These are phyloP conservation scores for Pholiota adiposa DNA, from an alignment of 1,284 basidiomycete species.

Conservation along the genomic window DNA sequence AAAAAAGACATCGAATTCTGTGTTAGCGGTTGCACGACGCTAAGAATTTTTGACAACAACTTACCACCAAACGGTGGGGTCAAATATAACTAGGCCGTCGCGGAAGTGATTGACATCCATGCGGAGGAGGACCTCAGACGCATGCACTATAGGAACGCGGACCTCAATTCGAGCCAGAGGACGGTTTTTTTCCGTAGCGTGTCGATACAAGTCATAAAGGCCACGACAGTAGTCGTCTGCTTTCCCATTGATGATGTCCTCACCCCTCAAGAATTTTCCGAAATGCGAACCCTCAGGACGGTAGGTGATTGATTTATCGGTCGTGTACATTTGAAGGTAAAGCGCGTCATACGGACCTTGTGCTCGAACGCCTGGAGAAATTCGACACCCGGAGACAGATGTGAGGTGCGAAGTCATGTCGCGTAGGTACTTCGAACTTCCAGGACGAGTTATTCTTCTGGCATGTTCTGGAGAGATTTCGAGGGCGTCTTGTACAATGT, in stretches of 20 bases:
- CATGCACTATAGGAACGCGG: conserved; percentile 26
- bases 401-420: conserved; percentile 30
- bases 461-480: conserved; percentile 9
- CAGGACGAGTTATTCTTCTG: too few species aligned
- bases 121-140: conserved; percentile 11
- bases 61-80: conserved; percentile 11
- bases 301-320: conserved; percentile 32
- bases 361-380: conserved; percentile 21
- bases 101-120: conserved; percentile 11
- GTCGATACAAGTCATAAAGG: conserved; percentile 22
- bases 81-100: neutral
- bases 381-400: conserved; percentile 30
- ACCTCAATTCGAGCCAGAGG: conserved; percentile 28
- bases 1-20: too few species aligned
- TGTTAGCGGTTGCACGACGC: too few species aligned
- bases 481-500: conserved; percentile 8
- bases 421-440: conserved; percentile 24
- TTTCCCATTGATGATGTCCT: conserved; percentile 14
- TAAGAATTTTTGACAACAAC: neutral
- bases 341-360: conserved; percentile 14
- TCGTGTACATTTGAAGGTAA: conserved; percentile 33
- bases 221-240: conserved; percentile 9
- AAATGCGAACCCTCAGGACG: conserved; percentile 20
- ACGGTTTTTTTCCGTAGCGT: conserved; percentile 9
- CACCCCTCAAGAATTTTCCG: conserved; percentile 25